Evolutionary conservation across 2,329 filamentous ascomycete genomes (phyloP).

Genomic region (Thelonectria olida): DNA sequence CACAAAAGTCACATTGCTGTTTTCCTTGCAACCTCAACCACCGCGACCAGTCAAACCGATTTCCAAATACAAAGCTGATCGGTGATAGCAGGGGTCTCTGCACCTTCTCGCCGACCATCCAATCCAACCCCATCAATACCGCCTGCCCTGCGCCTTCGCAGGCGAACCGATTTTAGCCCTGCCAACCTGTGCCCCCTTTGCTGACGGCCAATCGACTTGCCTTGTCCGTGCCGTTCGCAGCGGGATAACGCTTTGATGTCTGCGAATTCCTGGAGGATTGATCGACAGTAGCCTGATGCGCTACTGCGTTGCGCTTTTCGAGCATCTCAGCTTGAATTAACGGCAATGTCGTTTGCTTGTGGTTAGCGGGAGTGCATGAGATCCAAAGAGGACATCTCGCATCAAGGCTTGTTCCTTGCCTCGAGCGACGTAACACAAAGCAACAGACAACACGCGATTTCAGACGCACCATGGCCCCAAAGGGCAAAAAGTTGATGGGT

Average conservation of each 20-base stretch:
- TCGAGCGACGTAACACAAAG: constrained; percentile 18
- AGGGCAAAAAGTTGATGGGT: not conserved
- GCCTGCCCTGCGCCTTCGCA: not conserved
- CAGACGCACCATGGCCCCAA: constrained; percentile 4
- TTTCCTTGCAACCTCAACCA: constrained; percentile 2
- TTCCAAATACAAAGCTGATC: constrained; percentile 3
- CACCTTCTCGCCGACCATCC: constrained; percentile 13
- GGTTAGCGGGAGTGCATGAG: constrained; percentile 15
- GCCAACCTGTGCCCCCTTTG: not conserved
- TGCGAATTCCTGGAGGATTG: constrained; percentile 11
- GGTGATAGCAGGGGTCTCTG: constrained; percentile 17
- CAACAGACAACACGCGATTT: constrained; percentile 14
- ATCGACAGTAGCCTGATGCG: constrained; percentile 8
- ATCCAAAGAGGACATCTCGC: constrained; percentile 15
- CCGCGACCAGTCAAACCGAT: constrained; percentile 18
- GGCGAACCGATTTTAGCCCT: too few relatives aligned
- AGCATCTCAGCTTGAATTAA: constrained; percentile 1
- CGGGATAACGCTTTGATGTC: constrained; percentile 7
- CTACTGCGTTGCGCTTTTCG: constrained; percentile 4
- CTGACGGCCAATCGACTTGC: constrained; percentile 1
- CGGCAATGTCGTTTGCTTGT: not conserved
- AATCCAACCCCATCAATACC: not conserved
- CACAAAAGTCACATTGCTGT: not conserved
- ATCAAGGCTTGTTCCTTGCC: constrained; percentile 9
- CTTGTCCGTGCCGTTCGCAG: constrained; percentile 9